Conservation (phyloP, 129 eudicot species). For the Ambrosia trifida region DNA sequence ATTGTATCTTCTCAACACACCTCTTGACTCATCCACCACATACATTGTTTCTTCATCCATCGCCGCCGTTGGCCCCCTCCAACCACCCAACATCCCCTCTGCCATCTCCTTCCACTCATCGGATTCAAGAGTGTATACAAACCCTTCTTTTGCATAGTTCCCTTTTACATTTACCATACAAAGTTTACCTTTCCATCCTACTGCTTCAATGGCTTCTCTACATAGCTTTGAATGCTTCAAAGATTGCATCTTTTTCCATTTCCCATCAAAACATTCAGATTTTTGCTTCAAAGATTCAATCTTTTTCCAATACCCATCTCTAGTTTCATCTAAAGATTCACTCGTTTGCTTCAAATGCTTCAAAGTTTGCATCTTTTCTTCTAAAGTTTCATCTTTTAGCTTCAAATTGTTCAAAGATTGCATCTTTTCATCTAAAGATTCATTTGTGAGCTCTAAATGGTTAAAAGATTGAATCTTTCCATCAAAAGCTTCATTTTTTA, state of each 20-base stretch:
- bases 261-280: not conserved
- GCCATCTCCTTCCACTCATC: conserved; percentile 72
- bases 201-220: conserved; percentile 73
- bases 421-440: not conserved
- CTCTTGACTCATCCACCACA: conserved; percentile 63
- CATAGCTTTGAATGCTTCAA: conserved; percentile 53
- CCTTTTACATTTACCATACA: conserved; percentile 86
- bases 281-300: too few species aligned
- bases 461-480: not conserved
- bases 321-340: too few species aligned
- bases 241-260: conserved; percentile 46
- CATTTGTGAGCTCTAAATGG: not conserved
- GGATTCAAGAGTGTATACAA: conserved; percentile 43
- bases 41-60: conserved; percentile 60
- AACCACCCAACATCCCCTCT: conserved; percentile 75
- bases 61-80: conserved; percentile 87
- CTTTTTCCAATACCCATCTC: too few species aligned
- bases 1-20: conserved; percentile 54
- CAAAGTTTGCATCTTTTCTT: not conserved
- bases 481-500: not conserved
- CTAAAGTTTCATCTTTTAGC: too few species aligned
- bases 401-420: too few species aligned
- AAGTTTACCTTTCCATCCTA: conserved; percentile 60
- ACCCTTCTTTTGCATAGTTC: conserved; percentile 65
- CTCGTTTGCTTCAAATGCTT: not conserved